A percentile compares a stretch with the other conserved stretches of the same genome.
phyloP scores from a whole-genome alignment of 108 stramenopile species.

The Tribonema minus region DNA sequence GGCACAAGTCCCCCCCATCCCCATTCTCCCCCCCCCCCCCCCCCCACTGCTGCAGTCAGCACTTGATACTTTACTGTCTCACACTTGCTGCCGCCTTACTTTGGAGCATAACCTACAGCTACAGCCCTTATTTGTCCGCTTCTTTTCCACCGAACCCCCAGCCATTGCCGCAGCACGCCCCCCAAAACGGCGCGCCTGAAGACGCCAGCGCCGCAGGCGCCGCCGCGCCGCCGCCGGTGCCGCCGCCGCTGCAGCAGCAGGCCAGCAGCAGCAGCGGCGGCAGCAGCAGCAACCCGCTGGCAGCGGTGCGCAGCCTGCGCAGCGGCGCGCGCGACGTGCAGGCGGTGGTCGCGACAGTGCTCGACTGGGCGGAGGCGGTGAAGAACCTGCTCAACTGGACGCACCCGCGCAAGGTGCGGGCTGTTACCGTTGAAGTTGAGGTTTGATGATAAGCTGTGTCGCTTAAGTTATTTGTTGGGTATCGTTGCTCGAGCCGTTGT shows the following conservation, averaged over 20 bases:
- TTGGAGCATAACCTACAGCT: too few species aligned
- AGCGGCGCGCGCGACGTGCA: conserved; percentile 6
- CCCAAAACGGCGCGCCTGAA: neutral
- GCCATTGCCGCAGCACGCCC: neutral
- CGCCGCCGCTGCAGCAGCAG: neutral
- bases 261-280: neutral
- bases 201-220: neutral
- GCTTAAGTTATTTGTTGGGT: too few species aligned
- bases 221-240: neutral
- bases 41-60: too few species aligned
- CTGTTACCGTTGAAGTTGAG: too few species aligned
- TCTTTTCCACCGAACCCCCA: too few species aligned
- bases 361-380: conserved; percentile 18
- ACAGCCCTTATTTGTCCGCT: too few species aligned
- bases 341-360: neutral
- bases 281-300: neutral
- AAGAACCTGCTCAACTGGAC: conserved; percentile 41
- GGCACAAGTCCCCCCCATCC: too few species aligned
- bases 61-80: too few species aligned
- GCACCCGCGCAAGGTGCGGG: conserved; percentile 29
- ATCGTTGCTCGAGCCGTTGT: too few species aligned
- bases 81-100: too few species aligned
- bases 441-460: too few species aligned
- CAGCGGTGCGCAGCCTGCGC: neutral
- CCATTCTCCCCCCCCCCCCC: too few species aligned